A percentile compares a stretch with the other conserved stretches of the same genome.
These are phyloP conservation scores for Hortaea sp. DNA, from an alignment of 2,329 filamentous ascomycete genomes.

Conservation along the genomic window DNA sequence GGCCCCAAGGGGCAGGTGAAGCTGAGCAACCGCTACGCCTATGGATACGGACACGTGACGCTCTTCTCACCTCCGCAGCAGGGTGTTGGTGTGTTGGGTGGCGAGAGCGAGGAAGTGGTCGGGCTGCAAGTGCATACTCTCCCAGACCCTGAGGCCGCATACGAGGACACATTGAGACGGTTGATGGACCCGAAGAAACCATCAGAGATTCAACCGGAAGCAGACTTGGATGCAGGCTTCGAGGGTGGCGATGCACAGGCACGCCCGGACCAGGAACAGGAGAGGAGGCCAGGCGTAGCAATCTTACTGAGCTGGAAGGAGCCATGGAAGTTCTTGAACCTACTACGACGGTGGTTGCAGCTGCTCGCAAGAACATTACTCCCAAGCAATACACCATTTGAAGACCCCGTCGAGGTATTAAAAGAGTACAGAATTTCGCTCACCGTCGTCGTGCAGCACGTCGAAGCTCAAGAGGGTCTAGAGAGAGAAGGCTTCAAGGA, in stretches of 20 bases:
- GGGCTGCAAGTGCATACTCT: slow-evolving; percentile 23
- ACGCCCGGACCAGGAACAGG: slow-evolving; percentile 1
- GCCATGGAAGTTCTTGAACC: slow-evolving; percentile 84
- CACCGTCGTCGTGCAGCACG: slow-evolving; percentile 93
- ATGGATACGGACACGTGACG: slow-evolving; percentile 25
- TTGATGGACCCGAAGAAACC: slow-evolving; percentile 11
- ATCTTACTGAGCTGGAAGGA: slow-evolving; percentile 93
- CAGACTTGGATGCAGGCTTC: slow-evolving; percentile 6
- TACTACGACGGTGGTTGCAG: slow-evolving; percentile 81
- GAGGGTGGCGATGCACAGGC: slow-evolving; percentile 1
- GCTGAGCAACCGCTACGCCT: slow-evolving; percentile 25
- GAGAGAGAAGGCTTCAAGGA: slow-evolving; percentile 94
- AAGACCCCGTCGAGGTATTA: slow-evolving; percentile 70
- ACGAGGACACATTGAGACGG: slow-evolving; percentile 18
- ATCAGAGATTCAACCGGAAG: slow-evolving; percentile 6
- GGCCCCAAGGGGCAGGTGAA: slow-evolving; percentile 18
- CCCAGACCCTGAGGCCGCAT: slow-evolving; percentile 20
- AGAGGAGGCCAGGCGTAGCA: slow-evolving; percentile 45
- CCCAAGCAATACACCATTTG: slow-evolving; percentile 49
- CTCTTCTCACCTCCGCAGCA: slow-evolving; percentile 21
- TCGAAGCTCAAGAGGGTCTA: slow-evolving; percentile 80
- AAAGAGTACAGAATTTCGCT: slow-evolving; percentile 84
- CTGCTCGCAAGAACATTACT: slow-evolving; percentile 65
- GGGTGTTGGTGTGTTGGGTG: slow-evolving; percentile 16
- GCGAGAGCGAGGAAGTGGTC: slow-evolving; percentile 24